phyloP scores from a whole-genome alignment of 305 asterid genomes.

The Andrographis paniculata region DNA sequence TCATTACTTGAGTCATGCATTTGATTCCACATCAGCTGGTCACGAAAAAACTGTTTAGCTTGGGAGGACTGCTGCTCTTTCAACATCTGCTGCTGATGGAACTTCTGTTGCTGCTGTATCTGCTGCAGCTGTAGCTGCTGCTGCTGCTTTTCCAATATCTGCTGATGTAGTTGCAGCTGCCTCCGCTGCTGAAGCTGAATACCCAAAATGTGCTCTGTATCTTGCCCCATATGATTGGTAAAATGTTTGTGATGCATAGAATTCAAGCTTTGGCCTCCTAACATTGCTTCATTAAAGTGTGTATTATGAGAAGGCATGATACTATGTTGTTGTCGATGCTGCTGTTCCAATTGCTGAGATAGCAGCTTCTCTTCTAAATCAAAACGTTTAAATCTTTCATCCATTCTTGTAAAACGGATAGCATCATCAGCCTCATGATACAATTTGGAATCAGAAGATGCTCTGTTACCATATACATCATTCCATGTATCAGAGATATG shows the following conservation, averaged over 20 bases:
- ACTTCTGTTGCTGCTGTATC: slow-evolving; percentile 50
- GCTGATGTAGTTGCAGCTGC: slow-evolving; percentile 64
- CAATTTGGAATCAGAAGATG: slow-evolving; percentile 42
- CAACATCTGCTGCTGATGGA: slow-evolving; percentile 63
- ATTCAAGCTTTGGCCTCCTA: slow-evolving; percentile 40
- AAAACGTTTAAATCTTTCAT: slow-evolving; percentile 43
- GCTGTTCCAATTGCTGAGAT: slow-evolving; percentile 49
- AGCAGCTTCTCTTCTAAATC: slow-evolving; percentile 61
- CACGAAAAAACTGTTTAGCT: slow-evolving; percentile 66
- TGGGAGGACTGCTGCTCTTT: slow-evolving; percentile 79
- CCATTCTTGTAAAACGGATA: slow-evolving; percentile 43
- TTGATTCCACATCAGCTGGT: slow-evolving; percentile 74
- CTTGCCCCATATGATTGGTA: slow-evolving; percentile 53
- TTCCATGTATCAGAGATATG: slow-evolving; percentile 43
- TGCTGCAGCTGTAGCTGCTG: slow-evolving; percentile 48
- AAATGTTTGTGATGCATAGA: slow-evolving; percentile 51
- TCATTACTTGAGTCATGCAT: slow-evolving; percentile 64
- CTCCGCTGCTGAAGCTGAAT: slow-evolving; percentile 77
- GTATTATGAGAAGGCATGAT: slow-evolving; percentile 43
- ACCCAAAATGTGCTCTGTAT: slow-evolving; percentile 63
- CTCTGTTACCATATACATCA: slow-evolving; percentile 41
- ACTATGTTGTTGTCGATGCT: slow-evolving; percentile 50
- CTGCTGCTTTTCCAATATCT: no score
- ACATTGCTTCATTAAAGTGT: slow-evolving; percentile 51
- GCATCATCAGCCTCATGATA: slow-evolving; percentile 51